Percentiles rank a stretch among this genome's conserved stretches.
phyloP scores from a whole-genome alignment of 2,329 filamentous ascomycete species.

The Alternaria sp. region DNA sequence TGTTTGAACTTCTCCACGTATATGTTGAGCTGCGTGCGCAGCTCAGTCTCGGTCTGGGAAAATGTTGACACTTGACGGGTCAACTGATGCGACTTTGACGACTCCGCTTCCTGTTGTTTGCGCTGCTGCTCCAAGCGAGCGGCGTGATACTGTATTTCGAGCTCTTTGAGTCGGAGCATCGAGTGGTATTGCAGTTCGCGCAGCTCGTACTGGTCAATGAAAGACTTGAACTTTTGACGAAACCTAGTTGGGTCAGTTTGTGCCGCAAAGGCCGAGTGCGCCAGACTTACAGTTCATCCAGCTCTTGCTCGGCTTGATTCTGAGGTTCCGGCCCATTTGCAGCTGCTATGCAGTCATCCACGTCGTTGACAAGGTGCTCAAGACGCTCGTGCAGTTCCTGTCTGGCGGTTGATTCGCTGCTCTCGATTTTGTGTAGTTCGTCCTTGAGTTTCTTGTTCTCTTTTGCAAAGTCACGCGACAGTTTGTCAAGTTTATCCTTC shows the following conservation, averaged over 20 bases:
- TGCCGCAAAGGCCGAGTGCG: neutral
- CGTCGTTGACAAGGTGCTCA: slow-evolving; percentile 79
- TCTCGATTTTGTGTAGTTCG: slow-evolving; percentile 84
- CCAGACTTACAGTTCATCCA: slow-evolving; percentile 81
- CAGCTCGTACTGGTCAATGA: slow-evolving; percentile 96
- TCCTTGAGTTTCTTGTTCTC: slow-evolving; percentile 99
- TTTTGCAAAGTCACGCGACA: slow-evolving; percentile 91
- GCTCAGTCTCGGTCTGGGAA: slow-evolving; percentile 92
- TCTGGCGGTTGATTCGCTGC: slow-evolving; percentile 83
- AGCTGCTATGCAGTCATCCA: slow-evolving; percentile 88
- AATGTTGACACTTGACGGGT: slow-evolving; percentile 94
- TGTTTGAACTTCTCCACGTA: slow-evolving; percentile 99
- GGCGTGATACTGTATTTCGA: slow-evolving; percentile 92
- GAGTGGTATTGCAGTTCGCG: slow-evolving; percentile 95
- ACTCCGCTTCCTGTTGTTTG: slow-evolving; percentile 85
- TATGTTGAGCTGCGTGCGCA: slow-evolving; percentile 94
- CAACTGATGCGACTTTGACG: slow-evolving; percentile 80
- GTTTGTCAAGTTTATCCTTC: slow-evolving; percentile 96
- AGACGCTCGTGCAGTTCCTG: slow-evolving; percentile 86
- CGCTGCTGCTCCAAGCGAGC: slow-evolving; percentile 89
- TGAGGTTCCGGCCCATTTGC: slow-evolving; percentile 79
- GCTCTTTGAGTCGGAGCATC: slow-evolving; percentile 90
- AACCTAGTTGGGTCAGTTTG: slow-evolving; percentile 52
- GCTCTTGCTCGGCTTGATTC: slow-evolving; percentile 84
- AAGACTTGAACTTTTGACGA: slow-evolving; percentile 86